These are phyloP conservation scores for Lentinula raphanica DNA, from an alignment of 768 basidiomycete genomes.

Conservation along the genomic window DNA sequence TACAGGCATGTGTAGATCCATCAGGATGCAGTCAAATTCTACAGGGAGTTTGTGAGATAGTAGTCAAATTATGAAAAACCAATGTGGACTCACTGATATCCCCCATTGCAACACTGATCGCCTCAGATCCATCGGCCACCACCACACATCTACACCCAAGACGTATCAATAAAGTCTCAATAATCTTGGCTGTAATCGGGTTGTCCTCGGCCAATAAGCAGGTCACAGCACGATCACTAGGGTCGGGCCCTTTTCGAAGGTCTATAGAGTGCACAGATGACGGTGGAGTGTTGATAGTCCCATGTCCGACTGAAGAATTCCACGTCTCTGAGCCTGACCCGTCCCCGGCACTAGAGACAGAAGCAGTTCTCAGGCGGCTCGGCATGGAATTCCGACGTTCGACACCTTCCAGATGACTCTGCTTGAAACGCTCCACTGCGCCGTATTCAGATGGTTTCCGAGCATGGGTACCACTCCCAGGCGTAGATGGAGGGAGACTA, in stretches of 20 bases:
- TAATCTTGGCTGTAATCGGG: conserved; percentile 95
- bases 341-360: conserved; percentile 77
- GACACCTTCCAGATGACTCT: conserved; percentile 69
- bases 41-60: conserved; percentile 16
- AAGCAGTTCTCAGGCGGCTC: conserved; percentile 81
- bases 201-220: conserved; percentile 96
- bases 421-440: conserved; percentile 84
- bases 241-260: conserved; percentile 69
- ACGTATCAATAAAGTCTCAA: conserved; percentile 89
- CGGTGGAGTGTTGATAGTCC: conserved; percentile 60
- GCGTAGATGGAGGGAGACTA: conserved; percentile 66
- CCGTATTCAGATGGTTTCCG: conserved; percentile 90
- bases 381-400: conserved; percentile 82
- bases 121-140: conserved; percentile 94
- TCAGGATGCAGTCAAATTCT: conserved; percentile 96
- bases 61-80: background rate
- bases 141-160: conserved; percentile 95
- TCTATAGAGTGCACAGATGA: conserved; percentile 87
- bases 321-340: conserved; percentile 75
- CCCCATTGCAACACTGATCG: conserved; percentile 94
- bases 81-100: conserved; percentile 77
- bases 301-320: conserved; percentile 52
- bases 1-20: conserved; percentile 94
- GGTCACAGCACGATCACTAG: conserved; percentile 84
- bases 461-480: conserved; percentile 53